Conservation (phyloP, 2,329 filamentous ascomycete species). For the Trichoderma lentiforme region DNA sequence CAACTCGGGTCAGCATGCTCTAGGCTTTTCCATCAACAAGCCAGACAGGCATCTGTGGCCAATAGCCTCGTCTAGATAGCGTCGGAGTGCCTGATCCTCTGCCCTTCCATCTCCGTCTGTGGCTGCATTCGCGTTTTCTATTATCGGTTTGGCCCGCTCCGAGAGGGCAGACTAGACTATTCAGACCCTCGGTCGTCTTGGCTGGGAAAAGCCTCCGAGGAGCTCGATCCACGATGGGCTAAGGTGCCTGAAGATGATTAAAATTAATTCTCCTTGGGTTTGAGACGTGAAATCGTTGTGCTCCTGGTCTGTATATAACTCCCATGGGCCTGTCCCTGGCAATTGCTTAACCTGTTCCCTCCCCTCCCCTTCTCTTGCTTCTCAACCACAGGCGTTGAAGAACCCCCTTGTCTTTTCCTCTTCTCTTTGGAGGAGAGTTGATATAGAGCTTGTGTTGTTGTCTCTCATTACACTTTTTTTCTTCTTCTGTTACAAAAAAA, state of each 20-base stretch:
- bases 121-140: slow-evolving; percentile 10
- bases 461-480: neutral
- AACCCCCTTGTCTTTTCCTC: slow-evolving; percentile 3
- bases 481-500: neutral
- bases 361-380: neutral
- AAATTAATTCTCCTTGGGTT: slow-evolving; percentile 1
- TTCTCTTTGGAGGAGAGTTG: neutral
- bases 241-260: slow-evolving; percentile 6
- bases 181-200: slow-evolving; percentile 4
- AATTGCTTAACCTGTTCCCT: neutral
- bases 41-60: slow-evolving; percentile 5
- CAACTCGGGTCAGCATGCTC: neutral
- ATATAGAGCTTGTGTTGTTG: slow-evolving; percentile 12
- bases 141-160: slow-evolving; percentile 14
- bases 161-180: neutral
- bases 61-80: slow-evolving; percentile 1
- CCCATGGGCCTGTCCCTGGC: neutral
- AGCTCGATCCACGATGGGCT: slow-evolving; percentile 8
- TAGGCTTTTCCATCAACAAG: neutral
- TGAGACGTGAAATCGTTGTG: neutral
- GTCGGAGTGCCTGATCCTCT: neutral
- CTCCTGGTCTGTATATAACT: slow-evolving; percentile 7
- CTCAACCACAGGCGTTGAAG: slow-evolving; percentile 13
- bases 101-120: slow-evolving; percentile 16
- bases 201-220: slow-evolving; percentile 13